Evolutionary conservation across 2,329 filamentous ascomycete genomes (phyloP).

Genomic region (Trichoderma sp.): DNA sequence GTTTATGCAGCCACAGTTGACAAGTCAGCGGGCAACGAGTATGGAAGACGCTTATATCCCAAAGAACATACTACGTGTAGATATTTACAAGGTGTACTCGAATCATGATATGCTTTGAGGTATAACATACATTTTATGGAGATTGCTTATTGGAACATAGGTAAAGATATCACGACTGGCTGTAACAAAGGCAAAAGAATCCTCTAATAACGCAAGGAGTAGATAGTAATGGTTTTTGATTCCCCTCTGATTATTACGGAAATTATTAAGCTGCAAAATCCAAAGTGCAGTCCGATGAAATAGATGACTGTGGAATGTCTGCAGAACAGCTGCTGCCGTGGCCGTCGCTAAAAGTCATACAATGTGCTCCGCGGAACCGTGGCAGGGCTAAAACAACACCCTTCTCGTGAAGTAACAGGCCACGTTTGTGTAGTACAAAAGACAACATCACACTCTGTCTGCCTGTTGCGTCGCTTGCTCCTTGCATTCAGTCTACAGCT

Average conservation of each 20-base stretch:
- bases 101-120: not conserved
- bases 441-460: not conserved
- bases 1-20: not conserved
- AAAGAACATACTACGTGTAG: not conserved
- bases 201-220: not conserved
- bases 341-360: slow-evolving; percentile 1
- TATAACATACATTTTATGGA: not conserved
- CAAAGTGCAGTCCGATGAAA: not conserved
- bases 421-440: not conserved
- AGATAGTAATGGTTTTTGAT: not conserved
- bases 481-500: not conserved
- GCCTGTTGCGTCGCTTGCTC: not conserved
- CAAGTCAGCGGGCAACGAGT: not conserved
- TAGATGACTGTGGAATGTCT: not conserved
- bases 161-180: not conserved
- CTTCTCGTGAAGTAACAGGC: not conserved
- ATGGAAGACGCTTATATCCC: not conserved
- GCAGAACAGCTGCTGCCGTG: not conserved
- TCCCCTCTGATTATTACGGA: too few relatives aligned
- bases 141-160: not conserved
- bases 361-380: slow-evolving; percentile 1
- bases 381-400: not conserved
- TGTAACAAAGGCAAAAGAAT: not conserved
- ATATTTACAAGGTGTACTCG: not conserved
- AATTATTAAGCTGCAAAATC: not conserved